Conservation (phyloP, 2,329 filamentous ascomycete species). For the Microthyrium microscopicum region DNA sequence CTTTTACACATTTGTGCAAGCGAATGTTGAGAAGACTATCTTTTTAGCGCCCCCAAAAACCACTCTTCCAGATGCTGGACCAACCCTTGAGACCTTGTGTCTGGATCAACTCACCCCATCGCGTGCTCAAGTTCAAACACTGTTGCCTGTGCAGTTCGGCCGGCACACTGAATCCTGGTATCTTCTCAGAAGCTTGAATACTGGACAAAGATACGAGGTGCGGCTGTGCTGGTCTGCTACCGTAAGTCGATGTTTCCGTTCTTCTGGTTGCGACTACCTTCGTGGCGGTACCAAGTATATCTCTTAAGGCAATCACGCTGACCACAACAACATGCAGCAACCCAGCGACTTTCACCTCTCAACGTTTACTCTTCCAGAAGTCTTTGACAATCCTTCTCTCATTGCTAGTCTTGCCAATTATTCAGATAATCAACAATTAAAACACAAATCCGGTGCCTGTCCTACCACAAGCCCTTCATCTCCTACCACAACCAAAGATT, state of each 20-base stretch:
- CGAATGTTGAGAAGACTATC: slow-evolving; percentile 83
- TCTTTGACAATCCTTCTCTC: slow-evolving; percentile 46
- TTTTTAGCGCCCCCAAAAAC: slow-evolving; percentile 55
- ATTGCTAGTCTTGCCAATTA: slow-evolving; percentile 48
- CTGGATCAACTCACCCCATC: slow-evolving; percentile 48
- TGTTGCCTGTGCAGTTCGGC: slow-evolving; percentile 54
- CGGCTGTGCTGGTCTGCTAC: slow-evolving; percentile 87
- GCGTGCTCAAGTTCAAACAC: slow-evolving; percentile 38
- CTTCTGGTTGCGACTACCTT: slow-evolving; percentile 5
- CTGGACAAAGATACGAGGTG: slow-evolving; percentile 70
- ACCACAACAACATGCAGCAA: slow-evolving; percentile 44
- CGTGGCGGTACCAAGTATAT: neutral
- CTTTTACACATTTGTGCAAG: slow-evolving; percentile 18
- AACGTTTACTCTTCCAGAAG: slow-evolving; percentile 42
- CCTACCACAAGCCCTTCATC: slow-evolving; percentile 10
- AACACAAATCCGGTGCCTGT: slow-evolving; percentile 21
- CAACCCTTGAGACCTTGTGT: slow-evolving; percentile 42
- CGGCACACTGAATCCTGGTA: slow-evolving; percentile 60
- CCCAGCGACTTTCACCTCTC: slow-evolving; percentile 64
- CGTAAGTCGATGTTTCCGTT: slow-evolving; percentile 38
- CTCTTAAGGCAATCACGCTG: neutral
- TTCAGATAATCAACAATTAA: slow-evolving; percentile 36
- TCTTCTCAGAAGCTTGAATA: slow-evolving; percentile 51
- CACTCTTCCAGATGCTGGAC: slow-evolving; percentile 37
- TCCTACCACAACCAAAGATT: slow-evolving; percentile 18